phyloP scores from a whole-genome alignment of 2,329 filamentous ascomycete genomes.

The Ophiognomonia clavigignenti-juglandacearum region DNA sequence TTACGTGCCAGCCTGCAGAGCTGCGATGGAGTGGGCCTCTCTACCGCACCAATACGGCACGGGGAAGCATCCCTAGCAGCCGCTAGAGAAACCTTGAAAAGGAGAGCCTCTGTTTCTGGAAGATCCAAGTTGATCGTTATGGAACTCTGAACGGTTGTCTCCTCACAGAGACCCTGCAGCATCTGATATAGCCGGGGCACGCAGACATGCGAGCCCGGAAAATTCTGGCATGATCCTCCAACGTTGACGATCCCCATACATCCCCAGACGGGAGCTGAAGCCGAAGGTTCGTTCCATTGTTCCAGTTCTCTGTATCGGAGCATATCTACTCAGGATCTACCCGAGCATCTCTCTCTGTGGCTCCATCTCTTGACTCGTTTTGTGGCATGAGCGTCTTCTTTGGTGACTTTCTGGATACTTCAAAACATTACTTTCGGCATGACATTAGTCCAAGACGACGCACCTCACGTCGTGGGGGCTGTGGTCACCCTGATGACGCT shows the following conservation, averaged over 20 bases:
- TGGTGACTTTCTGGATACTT: background rate
- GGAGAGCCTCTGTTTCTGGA: too few relatives aligned
- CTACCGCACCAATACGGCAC: background rate
- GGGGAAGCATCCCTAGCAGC: background rate
- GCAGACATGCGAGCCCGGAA: too few relatives aligned
- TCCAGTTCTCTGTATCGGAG: too few relatives aligned
- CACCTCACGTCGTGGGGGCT: slow-evolving; percentile 8
- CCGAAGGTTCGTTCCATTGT: too few relatives aligned
- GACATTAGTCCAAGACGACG: slow-evolving; percentile 12
- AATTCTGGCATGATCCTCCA: too few relatives aligned
- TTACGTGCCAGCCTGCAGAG: slow-evolving; percentile 1
- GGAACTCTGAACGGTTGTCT: background rate
- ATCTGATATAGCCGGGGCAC: background rate
- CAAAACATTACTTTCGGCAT: background rate
- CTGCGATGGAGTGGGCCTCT: background rate
- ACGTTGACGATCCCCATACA: too few relatives aligned
- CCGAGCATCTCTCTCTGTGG: background rate
- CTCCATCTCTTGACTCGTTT: background rate
- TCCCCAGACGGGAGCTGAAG: too few relatives aligned
- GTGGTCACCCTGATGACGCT: slow-evolving; percentile 6
- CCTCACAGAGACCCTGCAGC: background rate
- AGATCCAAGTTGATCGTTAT: slow-evolving; percentile 1
- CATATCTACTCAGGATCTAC: too few relatives aligned
- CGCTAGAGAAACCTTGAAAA: background rate
- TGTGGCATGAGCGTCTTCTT: background rate